Evolutionary conservation across 371 early-diverging fungal genomes (phyloP), one percentile per base, ranked within the genome.

Genomic region (Mucor racemosus): DNA sequence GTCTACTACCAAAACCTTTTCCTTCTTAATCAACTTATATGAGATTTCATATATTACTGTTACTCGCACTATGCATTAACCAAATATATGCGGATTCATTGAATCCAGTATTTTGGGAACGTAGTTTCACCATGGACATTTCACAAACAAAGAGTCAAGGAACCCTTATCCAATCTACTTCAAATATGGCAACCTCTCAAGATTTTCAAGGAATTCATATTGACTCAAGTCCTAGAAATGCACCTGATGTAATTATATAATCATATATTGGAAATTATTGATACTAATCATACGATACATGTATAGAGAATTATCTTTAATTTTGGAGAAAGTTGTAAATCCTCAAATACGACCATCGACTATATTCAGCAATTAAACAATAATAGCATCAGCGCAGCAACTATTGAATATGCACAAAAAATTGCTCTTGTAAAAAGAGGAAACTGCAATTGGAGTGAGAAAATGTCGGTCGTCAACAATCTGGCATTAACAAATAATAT

Each of bases 381-480:
- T 21, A 66, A 74, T 40, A 63, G 38, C 19, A 60, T 68, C 10
- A 3, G 48, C 9, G 34, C 48, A 7, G 7, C 59, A 31, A 14
- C 66, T 5, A 65, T 71, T 35, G 14, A 54, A 21, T 50, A 64
- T 39, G 58, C 58, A n/a, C 59, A 66, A 38, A 69, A 64, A 35
- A 41, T 77, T 7, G 77, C 74, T 2, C 56, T 77, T 13, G 69
- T 77, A 5, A 62, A 69, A 57, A 21, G 77, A 62, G 73, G 73
- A 7, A n/a, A 53, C 34, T 77, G 77, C 46, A 58, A 38, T n/a
- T 77, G 74, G 72, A 74, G 72, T 36, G 72, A 71, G 21, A 77
- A 77, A 14, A 33, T 77, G 34, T 14, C 58, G 7, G 59, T 41
- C 2, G 72, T 71, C 0, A 62, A 65, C 13, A 40, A 35, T 8